A percentile compares a stretch with the other conserved stretches of the same genome.
Evolutionary conservation across 2,329 filamentous ascomycete genomes (phyloP).

Genomic region (Geosmithia putterillii): DNA sequence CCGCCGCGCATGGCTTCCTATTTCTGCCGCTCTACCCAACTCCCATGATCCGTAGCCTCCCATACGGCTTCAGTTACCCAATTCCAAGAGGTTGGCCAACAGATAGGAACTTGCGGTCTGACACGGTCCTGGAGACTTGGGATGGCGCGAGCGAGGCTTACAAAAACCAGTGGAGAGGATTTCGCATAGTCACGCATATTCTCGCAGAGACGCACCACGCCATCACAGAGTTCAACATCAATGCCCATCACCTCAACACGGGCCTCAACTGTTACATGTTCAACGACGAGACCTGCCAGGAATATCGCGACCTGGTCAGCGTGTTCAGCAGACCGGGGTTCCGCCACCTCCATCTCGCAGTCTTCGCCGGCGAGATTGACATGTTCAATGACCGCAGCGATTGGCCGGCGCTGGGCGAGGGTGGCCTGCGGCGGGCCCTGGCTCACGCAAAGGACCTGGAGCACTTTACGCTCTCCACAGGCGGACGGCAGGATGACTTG

Average conservation of each 20-base stretch:
- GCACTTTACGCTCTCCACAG: conserved; percentile 10
- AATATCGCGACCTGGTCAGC: conserved; percentile 11
- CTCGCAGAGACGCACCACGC: conserved; percentile 3
- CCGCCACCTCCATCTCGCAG: conserved; percentile 10
- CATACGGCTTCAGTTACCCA: conserved; percentile 21
- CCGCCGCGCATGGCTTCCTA: conserved; percentile 21
- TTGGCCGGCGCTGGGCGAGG: background rate
- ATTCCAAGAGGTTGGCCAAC: conserved; percentile 18
- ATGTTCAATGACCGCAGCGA: too few relatives aligned
- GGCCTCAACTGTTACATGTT: conserved; percentile 15
- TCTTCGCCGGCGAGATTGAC: conserved; percentile 5
- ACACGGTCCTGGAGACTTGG: background rate
- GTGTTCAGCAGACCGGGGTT: conserved; percentile 12
- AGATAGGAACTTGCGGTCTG: background rate
- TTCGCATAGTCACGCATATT: conserved; percentile 8
- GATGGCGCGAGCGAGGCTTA: background rate
- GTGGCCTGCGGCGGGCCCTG: conserved; percentile 6
- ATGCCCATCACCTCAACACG: conserved; percentile 10
- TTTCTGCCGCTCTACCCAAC: conserved; percentile 24
- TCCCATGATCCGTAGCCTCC: conserved; percentile 25
- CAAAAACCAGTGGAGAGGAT: conserved; percentile 14
- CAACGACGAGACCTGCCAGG: conserved; percentile 9
- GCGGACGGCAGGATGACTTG: background rate
- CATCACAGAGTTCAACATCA: conserved; percentile 19
- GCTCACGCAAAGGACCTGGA: conserved; percentile 8